A percentile compares a stretch with the other conserved stretches of the same genome.
Evolutionary conservation across 768 basidiomycete genomes (phyloP).

Genomic region (Dendrothele bispora): DNA sequence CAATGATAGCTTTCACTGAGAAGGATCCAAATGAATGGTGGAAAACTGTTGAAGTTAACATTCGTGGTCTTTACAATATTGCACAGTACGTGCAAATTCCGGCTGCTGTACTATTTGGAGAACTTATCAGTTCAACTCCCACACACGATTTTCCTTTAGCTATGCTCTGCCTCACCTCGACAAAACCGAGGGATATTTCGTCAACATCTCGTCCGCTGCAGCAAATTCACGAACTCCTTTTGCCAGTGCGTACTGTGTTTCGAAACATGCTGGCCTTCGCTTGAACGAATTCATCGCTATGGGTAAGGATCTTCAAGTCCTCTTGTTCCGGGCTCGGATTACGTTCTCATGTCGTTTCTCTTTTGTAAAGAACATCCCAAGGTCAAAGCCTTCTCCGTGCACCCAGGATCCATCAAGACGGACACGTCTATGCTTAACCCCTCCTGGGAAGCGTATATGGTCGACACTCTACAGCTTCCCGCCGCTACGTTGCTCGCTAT

Average conservation of each 20-base stretch:
- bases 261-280: conserved; percentile 9
- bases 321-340: no score
- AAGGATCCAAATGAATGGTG: conserved; percentile 22
- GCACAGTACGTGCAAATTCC: conserved; percentile 19
- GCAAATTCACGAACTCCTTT: conserved; percentile 10
- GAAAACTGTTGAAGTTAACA: conserved; percentile 19
- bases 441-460: conserved; percentile 3
- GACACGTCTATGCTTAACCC: conserved; percentile 6
- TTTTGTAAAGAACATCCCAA: conserved; percentile 11
- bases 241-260: conserved; percentile 12
- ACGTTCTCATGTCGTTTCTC: no score
- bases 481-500: conserved; percentile 17
- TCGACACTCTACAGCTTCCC: conserved; percentile 16
- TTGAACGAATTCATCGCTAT: conserved; percentile 10
- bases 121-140: no score
- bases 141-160: not conserved
- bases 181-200: conserved; percentile 11
- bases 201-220: conserved; percentile 9
- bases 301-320: no score
- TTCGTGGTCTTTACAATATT: conserved; percentile 19
- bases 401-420: conserved; percentile 13
- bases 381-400: conserved; percentile 11
- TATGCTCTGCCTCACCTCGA: conserved; percentile 12
- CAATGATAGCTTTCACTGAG: conserved; percentile 12
- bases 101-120: no score